Evolutionary conservation across 495 filamentous ascomycete genomes (phyloP), one percentile per base, ranked within the genome.

Genomic region (Aspergillus mulundensis): DNA sequence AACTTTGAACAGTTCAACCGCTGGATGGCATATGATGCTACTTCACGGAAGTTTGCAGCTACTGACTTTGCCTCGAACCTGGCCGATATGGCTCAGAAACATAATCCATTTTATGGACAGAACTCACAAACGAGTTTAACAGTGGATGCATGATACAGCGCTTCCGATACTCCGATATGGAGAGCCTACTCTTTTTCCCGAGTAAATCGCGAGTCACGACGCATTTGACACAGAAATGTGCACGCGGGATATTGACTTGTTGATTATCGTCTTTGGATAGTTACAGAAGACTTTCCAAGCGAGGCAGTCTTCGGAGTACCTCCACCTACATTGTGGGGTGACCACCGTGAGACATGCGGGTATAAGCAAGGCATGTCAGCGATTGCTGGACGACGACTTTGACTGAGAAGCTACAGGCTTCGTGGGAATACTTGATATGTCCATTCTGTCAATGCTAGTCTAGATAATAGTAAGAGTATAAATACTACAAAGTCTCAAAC

Each of bases 1-100:
- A 40, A 65, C 41, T n/a, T 1, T 30, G 24, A 51, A 15, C 43
- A 78, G 75, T 71, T 75, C 53, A 56, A 68, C 23, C 71, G 73
- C 10, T 78, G 75, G 75, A 67, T 76, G 12, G 66, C 54, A 23
- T 76, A 76, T 50, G 63, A 69, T 45, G 39, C 51, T 15, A 44
- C 16, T 10, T 44, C 49, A 8, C 61, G 46, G 5, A 61, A 34
- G 16, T 77, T 77, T 47, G 59, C 63, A 5, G 56, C 61, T 4
- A 77, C 74, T 8, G 46, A 50, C 12, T 66, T 69, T 19, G 69
- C 72, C 34, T 38, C 50, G 16, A 60, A 61, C 14, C 63, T 67
- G 32, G 65, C 70, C 14, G 36, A 54, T 11, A 47, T 65, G 10
- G 66, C 69, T 10, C 58, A 62, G 50, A 20, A 43, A 10, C 56